These are phyloP conservation scores for Quercus berberidifolia DNA, from an alignment of 306 rosid genomes.

Conservation along the genomic window DNA sequence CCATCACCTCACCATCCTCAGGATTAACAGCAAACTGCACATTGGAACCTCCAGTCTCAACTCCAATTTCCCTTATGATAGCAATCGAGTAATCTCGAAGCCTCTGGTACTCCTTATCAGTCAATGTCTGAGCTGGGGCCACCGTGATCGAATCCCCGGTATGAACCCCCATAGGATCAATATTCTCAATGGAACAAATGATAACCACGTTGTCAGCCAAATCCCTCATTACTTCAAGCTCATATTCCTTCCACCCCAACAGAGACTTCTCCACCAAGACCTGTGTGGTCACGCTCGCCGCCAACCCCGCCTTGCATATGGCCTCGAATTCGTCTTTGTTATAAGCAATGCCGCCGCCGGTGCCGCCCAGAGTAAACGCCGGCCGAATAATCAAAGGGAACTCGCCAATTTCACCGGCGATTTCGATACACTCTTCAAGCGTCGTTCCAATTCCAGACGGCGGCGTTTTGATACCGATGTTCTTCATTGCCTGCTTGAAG, in stretches of 20 bases:
- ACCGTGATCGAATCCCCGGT: slow-evolving; percentile 96
- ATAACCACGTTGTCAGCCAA: slow-evolving; percentile 95
- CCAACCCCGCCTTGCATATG: slow-evolving; percentile 82
- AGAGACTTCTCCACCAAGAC: slow-evolving; percentile 89
- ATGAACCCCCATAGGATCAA: slow-evolving; percentile 98
- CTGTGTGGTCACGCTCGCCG: slow-evolving; percentile 81
- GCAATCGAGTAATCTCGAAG: slow-evolving; percentile 75
- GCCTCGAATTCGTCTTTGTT: slow-evolving; percentile 75
- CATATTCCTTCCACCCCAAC: slow-evolving; percentile 98
- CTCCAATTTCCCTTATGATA: slow-evolving; percentile 72
- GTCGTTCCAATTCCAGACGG: slow-evolving; percentile 77
- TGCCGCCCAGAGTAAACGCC: slow-evolving; percentile 83
- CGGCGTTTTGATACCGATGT: slow-evolving; percentile 79
- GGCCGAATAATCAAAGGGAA: slow-evolving; percentile 84
- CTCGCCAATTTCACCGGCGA: slow-evolving; percentile 63
- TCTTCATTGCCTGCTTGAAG: slow-evolving; percentile 87
- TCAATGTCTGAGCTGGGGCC: slow-evolving; percentile 92
- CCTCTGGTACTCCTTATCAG: slow-evolving; percentile 95
- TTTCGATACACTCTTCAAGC: slow-evolving; percentile 49
- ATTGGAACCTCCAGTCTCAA: slow-evolving; percentile 85
- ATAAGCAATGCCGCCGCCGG: slow-evolving; percentile 96
- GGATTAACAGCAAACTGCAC: slow-evolving; percentile 97
- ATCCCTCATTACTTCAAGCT: slow-evolving; percentile 98
- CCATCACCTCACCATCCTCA: slow-evolving; percentile 80
- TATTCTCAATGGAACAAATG: slow-evolving; percentile 95